phyloP scores from a whole-genome alignment of 441 rosid genomes.

The Populus hybrid region DNA sequence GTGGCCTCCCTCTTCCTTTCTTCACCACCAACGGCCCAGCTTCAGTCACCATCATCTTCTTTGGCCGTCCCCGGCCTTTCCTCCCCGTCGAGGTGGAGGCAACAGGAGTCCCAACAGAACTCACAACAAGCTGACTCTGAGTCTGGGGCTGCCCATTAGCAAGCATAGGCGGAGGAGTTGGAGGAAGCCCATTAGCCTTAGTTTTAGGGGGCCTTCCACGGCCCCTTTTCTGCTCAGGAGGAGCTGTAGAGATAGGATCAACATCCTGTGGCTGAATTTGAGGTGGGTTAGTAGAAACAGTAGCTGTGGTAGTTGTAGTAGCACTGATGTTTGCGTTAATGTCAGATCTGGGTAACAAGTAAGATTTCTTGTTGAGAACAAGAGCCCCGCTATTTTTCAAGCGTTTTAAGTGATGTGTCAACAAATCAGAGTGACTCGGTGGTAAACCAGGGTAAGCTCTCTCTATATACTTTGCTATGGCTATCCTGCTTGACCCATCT shows the following conservation, averaged over 20 bases:
- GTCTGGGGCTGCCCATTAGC: background rate
- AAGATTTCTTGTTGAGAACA: constrained; percentile 71
- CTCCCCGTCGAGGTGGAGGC: constrained; percentile 10
- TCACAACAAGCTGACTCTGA: no score
- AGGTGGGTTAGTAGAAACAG: background rate
- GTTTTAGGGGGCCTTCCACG: constrained; percentile 76
- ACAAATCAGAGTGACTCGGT: constrained; percentile 46
- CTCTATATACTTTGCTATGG: constrained; percentile 72
- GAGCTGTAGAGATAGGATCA: constrained; percentile 9
- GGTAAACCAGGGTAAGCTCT: constrained; percentile 51
- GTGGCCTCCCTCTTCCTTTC: constrained; percentile 44
- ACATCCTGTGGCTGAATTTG: background rate
- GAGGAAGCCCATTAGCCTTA: constrained; percentile 21
- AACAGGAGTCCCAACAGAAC: constrained; percentile 20
- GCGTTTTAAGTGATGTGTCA: constrained; percentile 63
- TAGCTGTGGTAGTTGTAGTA: background rate
- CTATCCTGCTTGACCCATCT: constrained; percentile 80
- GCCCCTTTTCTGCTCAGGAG: constrained; percentile 43
- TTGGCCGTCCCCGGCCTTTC: constrained; percentile 51
- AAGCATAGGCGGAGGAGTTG: background rate
- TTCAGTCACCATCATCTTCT: constrained; percentile 25
- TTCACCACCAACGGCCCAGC: background rate
- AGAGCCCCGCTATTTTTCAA: constrained; percentile 59
- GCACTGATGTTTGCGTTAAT: background rate
- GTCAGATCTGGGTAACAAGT: constrained; percentile 54